Base-by-base conservation (phyloP, 2,329 filamentous ascomycete genomes). In the Epichloe hybrida region DNA sequence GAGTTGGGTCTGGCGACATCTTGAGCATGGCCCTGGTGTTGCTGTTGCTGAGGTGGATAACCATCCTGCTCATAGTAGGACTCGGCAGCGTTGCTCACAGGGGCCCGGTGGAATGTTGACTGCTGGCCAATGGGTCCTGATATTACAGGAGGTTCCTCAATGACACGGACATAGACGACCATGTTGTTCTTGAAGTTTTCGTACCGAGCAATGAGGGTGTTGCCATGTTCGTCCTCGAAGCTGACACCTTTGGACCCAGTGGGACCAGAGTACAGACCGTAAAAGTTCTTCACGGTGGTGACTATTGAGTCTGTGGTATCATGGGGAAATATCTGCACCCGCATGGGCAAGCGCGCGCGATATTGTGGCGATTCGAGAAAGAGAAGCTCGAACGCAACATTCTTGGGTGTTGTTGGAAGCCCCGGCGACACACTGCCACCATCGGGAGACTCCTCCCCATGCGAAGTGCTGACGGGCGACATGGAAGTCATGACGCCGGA, bases 281-380 rank as follows among this genome's bases (percentile, higher is more conserved):
- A 97, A 72, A 97, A 97, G 74, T 96, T 97, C 77, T 95, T 97
- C 63, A 97, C 91, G 1, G 93, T 97, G 13, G 89, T 93, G 56
- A 97, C 88, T 70, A 98, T 98, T 37, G 90, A 96, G 65, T 97
- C 91, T 21, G 91, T 97, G 49, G 88, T 90, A 72, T 98, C 93
- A 68, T 97, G 90, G 45, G 88, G 88, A 63, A 85, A 95, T 59
- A 98, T 96, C 62, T 94, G 86, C 50, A 91, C 86, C 61, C 86
- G 77, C 80, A 91, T 83, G n/a, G 86, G 86, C 58, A 90, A 74
- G 63, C 86, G 83, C 69, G 84, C 85, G 59, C 81, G 80, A 59
- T 79, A 80, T 63, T 84, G 79, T 54, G 81, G 80, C 35, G 79
- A 77, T 59, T 86, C 79, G 50, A 77, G 74, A 59, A 86, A 80